These are phyloP conservation scores for Penicillium cinerascens DNA, from an alignment of 495 filamentous ascomycete genomes.

Conservation along the genomic window DNA sequence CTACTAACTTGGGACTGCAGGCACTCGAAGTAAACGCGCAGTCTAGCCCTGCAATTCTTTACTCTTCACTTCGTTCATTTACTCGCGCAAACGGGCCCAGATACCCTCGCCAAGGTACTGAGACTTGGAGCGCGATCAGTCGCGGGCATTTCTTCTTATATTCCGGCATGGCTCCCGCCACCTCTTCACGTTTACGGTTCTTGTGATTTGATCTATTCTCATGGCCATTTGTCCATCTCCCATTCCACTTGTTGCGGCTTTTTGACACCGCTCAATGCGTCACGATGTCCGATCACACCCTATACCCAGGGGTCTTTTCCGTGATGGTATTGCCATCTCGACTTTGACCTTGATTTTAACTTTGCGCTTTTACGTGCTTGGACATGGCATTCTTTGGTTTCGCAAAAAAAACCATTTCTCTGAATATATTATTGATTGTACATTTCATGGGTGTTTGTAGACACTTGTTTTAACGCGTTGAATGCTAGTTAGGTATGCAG, in stretches of 20 bases:
- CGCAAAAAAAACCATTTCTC: not conserved
- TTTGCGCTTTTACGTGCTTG: not conserved
- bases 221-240: not conserved
- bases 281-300: constrained; percentile 15
- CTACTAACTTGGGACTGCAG: not conserved
- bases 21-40: constrained; percentile 6
- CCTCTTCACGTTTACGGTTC: not conserved
- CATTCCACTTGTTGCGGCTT: not conserved
- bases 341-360: not conserved
- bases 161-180: not conserved
- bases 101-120: not conserved
- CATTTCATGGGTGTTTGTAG: too few species aligned
- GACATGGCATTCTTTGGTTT: not conserved
- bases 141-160: not conserved
- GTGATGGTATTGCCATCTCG: not conserved
- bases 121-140: not conserved
- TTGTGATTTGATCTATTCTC: not conserved
- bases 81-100: not conserved
- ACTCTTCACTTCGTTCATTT: not conserved
- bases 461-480: not conserved
- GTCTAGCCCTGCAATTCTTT: not conserved
- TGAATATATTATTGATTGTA: not conserved
- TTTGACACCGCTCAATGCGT: not conserved
- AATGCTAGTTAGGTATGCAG: not conserved
- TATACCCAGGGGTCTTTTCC: constrained; percentile 1